Percentiles rank a stretch among this genome's conserved stretches.
Conservation (phyloP, 2,329 filamentous ascomycete species). For the Fusarium duplospermum region DNA sequence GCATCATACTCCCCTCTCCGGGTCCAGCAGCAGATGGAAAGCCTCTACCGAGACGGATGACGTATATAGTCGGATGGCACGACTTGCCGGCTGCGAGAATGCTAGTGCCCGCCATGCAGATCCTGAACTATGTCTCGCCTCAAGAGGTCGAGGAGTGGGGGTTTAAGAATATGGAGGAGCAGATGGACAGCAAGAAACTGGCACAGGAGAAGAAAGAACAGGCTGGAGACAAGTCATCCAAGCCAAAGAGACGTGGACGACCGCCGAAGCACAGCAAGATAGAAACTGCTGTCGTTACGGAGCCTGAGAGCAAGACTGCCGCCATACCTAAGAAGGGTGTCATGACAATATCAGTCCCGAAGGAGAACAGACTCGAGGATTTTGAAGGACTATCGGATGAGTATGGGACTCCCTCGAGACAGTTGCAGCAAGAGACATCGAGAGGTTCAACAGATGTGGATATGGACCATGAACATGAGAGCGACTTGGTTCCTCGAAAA, state of each 20-base stretch:
- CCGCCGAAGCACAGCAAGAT: slow-evolving; percentile 49
- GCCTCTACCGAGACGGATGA: slow-evolving; percentile 57
- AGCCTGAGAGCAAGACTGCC: slow-evolving; percentile 38
- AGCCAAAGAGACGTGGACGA: slow-evolving; percentile 41
- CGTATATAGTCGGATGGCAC: slow-evolving; percentile 66
- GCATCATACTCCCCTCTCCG: slow-evolving; percentile 59
- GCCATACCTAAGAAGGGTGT: slow-evolving; percentile 45
- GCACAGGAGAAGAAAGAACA: slow-evolving; percentile 39
- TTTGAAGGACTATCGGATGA: slow-evolving; percentile 48
- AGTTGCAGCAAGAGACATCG: slow-evolving; percentile 41
- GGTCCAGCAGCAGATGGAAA: slow-evolving; percentile 49
- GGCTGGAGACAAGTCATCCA: slow-evolving; percentile 26
- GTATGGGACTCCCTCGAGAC: slow-evolving; percentile 44
- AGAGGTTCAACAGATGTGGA: slow-evolving; percentile 8
- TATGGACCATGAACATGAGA: slow-evolving; percentile 4
- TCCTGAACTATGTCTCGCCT: slow-evolving; percentile 70
- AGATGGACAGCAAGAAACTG: slow-evolving; percentile 54
- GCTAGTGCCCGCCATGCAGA: slow-evolving; percentile 58
- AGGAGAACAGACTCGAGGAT: slow-evolving; percentile 47
- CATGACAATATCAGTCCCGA: slow-evolving; percentile 52
- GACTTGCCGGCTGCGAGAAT: slow-evolving; percentile 63
- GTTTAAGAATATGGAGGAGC: slow-evolving; percentile 55
- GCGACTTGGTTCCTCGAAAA: background rate
- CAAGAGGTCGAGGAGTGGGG: slow-evolving; percentile 68
- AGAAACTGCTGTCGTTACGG: slow-evolving; percentile 47